These are phyloP conservation scores for Pyrenophora teres DNA, from an alignment of 2,329 filamentous ascomycete genomes.

Conservation along the genomic window DNA sequence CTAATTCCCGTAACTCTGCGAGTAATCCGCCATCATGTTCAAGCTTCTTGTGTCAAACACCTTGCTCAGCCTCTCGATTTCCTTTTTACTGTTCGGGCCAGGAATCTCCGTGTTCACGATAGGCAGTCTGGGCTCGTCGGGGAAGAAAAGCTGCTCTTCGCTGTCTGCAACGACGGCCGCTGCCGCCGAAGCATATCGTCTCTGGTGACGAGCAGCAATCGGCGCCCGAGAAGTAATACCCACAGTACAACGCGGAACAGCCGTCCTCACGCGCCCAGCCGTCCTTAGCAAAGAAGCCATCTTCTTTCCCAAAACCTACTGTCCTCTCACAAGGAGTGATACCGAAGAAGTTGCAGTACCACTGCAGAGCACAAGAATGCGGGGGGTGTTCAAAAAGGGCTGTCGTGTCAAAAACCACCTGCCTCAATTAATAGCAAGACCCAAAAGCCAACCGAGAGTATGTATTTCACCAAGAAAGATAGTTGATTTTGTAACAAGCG, in stretches of 20 bases:
- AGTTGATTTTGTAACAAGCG: background rate
- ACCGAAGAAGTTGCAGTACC: background rate
- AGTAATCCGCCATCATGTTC: conserved; percentile 61
- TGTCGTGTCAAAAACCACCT: too few relatives aligned
- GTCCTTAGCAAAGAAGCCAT: conserved; percentile 44
- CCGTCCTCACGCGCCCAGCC: conserved; percentile 26
- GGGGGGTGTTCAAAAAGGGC: background rate
- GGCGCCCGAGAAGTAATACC: conserved; percentile 24
- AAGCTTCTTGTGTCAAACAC: conserved; percentile 86
- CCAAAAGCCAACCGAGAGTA: background rate
- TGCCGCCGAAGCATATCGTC: conserved; percentile 41
- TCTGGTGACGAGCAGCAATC: conserved; percentile 26
- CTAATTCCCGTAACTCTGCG: conserved; percentile 70
- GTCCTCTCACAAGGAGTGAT: background rate
- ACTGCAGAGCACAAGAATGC: background rate
- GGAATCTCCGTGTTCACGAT: conserved; percentile 67
- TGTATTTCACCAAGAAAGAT: background rate
- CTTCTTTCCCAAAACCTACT: background rate
- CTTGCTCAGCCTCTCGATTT: conserved; percentile 71
- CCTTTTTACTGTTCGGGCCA: conserved; percentile 73
- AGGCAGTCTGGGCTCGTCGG: conserved; percentile 63
- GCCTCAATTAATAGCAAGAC: too few relatives aligned
- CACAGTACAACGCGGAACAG: conserved; percentile 21
- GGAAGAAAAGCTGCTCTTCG: conserved; percentile 58
- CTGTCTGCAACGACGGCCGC: conserved; percentile 39